A percentile compares a stretch with the other conserved stretches of the same genome.
phyloP scores from a whole-genome alignment of 306 rosid species.

The Carpinus fangiana region DNA sequence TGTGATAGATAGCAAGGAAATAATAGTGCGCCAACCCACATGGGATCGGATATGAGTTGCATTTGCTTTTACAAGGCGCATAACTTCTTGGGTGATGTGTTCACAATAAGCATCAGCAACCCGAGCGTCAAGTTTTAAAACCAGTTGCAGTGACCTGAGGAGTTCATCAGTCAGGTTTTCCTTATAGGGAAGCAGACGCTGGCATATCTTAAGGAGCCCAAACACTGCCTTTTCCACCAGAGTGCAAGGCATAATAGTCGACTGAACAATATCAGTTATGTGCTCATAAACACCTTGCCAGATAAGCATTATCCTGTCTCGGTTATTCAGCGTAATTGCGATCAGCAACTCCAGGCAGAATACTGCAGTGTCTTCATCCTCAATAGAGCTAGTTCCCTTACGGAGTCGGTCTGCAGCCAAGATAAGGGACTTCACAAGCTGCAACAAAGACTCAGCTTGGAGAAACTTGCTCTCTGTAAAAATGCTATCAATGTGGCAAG shows the following conservation, averaged over 20 bases:
- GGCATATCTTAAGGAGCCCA: slow-evolving; percentile 93
- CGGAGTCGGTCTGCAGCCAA: slow-evolving; percentile 93
- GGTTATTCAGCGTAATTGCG: slow-evolving; percentile 87
- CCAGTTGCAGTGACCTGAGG: slow-evolving; percentile 91
- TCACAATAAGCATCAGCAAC: slow-evolving; percentile 98
- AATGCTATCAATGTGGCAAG: slow-evolving; percentile 90
- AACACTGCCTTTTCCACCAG: slow-evolving; percentile 97
- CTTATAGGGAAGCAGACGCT: slow-evolving; percentile 94
- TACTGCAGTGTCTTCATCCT: slow-evolving; percentile 97
- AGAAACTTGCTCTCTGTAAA: slow-evolving; percentile 94
- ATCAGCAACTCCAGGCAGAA: slow-evolving; percentile 90
- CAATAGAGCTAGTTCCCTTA: slow-evolving; percentile 73
- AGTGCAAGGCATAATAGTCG: slow-evolving; percentile 92
- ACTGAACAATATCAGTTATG: slow-evolving; percentile 88
- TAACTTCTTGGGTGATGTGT: slow-evolving; percentile 94
- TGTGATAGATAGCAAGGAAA: slow-evolving; percentile 80
- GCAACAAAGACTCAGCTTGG: slow-evolving; percentile 93
- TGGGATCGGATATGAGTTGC: slow-evolving; percentile 94
- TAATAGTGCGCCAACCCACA: slow-evolving; percentile 93
- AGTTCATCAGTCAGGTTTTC: slow-evolving; percentile 96
- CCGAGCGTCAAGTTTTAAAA: slow-evolving; percentile 95
- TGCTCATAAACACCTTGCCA: slow-evolving; percentile 99
- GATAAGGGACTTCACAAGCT: slow-evolving; percentile 86
- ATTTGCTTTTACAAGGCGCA: slow-evolving; percentile 93
- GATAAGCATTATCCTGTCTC: slow-evolving; percentile 88